Conservation (phyloP, 768 basidiomycete genomes). For the Scleroderma citrinum region DNA sequence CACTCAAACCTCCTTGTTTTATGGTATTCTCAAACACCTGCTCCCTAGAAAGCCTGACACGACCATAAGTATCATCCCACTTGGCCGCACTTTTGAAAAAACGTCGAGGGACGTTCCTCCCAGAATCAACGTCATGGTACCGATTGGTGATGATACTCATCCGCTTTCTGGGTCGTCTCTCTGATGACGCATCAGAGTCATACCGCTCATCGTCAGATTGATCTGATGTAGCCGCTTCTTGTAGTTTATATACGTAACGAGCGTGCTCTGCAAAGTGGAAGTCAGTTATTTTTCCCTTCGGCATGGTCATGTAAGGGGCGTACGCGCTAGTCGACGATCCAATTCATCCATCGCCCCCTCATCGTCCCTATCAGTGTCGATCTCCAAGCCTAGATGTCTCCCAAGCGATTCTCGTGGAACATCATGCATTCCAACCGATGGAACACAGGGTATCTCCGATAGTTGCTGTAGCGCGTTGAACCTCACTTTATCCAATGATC, state of each 20-base stretch:
- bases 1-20: slow-evolving; percentile 13
- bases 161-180: slow-evolving; percentile 40
- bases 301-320: slow-evolving; percentile 22
- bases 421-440: slow-evolving; percentile 82
- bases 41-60: slow-evolving; percentile 20
- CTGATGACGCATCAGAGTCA: slow-evolving; percentile 46
- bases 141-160: slow-evolving; percentile 67
- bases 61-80: slow-evolving; percentile 28
- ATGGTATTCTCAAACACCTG: slow-evolving; percentile 16
- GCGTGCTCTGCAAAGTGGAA: slow-evolving; percentile 46
- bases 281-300: neutral
- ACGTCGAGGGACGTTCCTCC: slow-evolving; percentile 32
- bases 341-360: slow-evolving; percentile 46
- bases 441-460: slow-evolving; percentile 60
- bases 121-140: slow-evolving; percentile 42
- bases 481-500: slow-evolving; percentile 75
- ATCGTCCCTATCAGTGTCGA: slow-evolving; percentile 39
- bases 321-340: slow-evolving; percentile 68
- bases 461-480: slow-evolving; percentile 53
- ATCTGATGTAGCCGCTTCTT: slow-evolving; percentile 44
- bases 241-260: slow-evolving; percentile 56
- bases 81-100: slow-evolving; percentile 52
- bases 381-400: slow-evolving; percentile 52
- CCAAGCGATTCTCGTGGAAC: slow-evolving; percentile 69
- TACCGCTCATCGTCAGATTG: slow-evolving; percentile 43